Base-by-base conservation (phyloP, 768 basidiomycete species). In the Suillus fuscotomentosus region DNA sequence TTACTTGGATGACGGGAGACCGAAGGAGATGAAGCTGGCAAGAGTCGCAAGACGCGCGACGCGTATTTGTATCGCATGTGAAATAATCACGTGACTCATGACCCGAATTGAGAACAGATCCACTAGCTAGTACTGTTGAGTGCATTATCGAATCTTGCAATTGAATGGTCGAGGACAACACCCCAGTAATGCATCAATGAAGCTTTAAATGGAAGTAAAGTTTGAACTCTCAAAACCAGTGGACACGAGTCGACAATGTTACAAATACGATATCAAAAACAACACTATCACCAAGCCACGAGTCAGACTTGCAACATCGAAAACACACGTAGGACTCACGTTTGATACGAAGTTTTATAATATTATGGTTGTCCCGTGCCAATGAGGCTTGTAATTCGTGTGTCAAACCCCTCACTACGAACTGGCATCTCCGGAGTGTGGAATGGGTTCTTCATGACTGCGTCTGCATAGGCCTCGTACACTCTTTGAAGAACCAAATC, bases 401-500 rank as follows among this genome's bases (percentile, higher is more conserved):
- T 78, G 71, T 99, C 97, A 72, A 99, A 99, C 20, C 86, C 87
- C 69, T 95, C 93, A 51, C 83, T 94, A 55, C 97, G 87, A 68
- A 99, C 95, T 2, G 97, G 97, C 97, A 99, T 99, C 75, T 99
- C 97, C n/a, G 92, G 92, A 6, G 95, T 97, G 76, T 99, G 95
- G 77, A 99, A 99, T 1, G 97, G 97, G 72, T 98, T 98, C 82
- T 99, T 98, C 94, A 98, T 97, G 62, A 95, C 95, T 1, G 92
- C 88, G 72, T 99, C 97, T 0, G 96, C 85, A 75, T 98, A 99
- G 22, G 86, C 87, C 75, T 98, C 95, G 76, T 99, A 99, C 55
- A 95, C 88, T 74, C 88, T 92, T 70, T 90, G 89, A 47, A 99
- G 80, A 24, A 90, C 80, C 3, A 84, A 70, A 24, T 88, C 94